A percentile compares a stretch with the other conserved stretches of the same genome.
Conservation (phyloP, 345 rosid species). For the Firmiana major region DNA sequence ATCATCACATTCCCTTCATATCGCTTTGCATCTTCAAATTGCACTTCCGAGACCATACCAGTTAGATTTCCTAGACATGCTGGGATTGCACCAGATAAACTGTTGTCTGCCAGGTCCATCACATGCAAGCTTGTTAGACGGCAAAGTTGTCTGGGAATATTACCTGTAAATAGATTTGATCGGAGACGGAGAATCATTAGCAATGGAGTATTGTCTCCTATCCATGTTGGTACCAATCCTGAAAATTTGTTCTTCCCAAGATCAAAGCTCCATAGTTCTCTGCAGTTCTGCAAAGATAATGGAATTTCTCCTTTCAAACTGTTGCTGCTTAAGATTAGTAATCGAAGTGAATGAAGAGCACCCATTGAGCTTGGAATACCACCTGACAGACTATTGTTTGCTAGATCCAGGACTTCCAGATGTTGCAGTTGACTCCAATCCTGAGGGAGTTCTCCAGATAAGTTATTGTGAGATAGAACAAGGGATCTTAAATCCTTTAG, state of each 20-base stretch:
- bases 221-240: neutral
- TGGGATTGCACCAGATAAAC: neutral
- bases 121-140: neutral
- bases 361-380: neutral
- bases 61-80: neutral
- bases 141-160: neutral
- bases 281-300: neutral
- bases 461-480: neutral
- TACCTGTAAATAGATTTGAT: neutral
- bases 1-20: constrained; percentile 1
- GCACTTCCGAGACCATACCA: neutral
- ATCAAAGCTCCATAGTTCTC: neutral
- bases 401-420: neutral
- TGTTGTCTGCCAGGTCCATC: neutral
- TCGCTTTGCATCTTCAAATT: neutral
- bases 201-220: neutral
- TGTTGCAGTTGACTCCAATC: neutral
- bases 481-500: neutral
- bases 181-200: neutral
- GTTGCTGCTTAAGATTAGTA: neutral
- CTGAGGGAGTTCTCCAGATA: neutral
- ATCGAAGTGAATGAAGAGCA: neutral
- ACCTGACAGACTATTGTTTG: neutral
- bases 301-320: neutral
- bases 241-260: neutral